Evolutionary conservation across 768 basidiomycete genomes (phyloP).

Genomic region (Lentinula detonsa): DNA sequence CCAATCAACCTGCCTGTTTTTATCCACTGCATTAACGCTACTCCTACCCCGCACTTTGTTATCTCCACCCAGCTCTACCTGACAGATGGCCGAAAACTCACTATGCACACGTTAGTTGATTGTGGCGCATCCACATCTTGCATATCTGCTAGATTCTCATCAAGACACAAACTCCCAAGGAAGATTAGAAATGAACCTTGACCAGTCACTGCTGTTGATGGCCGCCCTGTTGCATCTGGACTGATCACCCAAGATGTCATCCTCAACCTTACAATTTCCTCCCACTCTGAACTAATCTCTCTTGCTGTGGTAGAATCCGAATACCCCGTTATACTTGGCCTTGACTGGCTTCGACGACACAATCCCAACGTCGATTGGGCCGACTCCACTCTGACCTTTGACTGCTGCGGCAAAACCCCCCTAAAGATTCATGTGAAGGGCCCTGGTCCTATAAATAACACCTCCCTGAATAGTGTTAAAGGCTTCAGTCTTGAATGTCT

Average conservation of each 20-base stretch:
- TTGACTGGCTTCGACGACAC: constrained; percentile 29
- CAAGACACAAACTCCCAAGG: constrained; percentile 23
- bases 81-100: not conserved
- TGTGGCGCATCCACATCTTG: constrained; percentile 17
- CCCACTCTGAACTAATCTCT: constrained; percentile 23
- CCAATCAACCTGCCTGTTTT: constrained; percentile 1
- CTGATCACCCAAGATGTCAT: constrained; percentile 31
- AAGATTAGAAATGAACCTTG: constrained; percentile 20
- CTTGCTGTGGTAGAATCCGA: constrained; percentile 19
- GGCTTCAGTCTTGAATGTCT: not conserved
- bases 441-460: not conserved
- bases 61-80: constrained; percentile 16
- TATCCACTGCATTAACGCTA: constrained; percentile 2
- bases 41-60: constrained; percentile 15
- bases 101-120: constrained; percentile 16
- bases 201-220: constrained; percentile 29
- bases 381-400: constrained; percentile 9
- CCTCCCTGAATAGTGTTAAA: not conserved
- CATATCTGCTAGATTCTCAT: constrained; percentile 34
- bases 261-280: constrained; percentile 16
- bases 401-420: constrained; percentile 15
- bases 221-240: constrained; percentile 33
- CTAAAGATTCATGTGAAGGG: not conserved
- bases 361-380: constrained; percentile 30
- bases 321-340: constrained; percentile 19